These are phyloP conservation scores for Pistacia vera DNA, from an alignment of 345 rosid genomes.

Conservation along the genomic window DNA sequence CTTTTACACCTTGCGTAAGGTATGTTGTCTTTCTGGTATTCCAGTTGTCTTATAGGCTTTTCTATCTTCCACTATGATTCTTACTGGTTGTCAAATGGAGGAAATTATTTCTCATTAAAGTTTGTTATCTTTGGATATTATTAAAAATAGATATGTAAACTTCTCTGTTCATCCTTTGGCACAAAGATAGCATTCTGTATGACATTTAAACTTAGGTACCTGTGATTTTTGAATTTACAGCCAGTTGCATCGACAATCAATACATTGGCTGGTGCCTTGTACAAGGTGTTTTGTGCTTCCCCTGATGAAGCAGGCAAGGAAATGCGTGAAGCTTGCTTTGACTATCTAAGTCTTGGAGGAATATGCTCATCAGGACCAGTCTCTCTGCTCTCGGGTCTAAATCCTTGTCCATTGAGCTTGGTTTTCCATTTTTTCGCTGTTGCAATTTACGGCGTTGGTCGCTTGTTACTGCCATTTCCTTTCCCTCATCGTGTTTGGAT, in stretches of 20 bases:
- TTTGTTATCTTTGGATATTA: neutral
- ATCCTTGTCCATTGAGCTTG: conserved; percentile 45
- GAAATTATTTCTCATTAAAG: neutral
- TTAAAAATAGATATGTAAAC: neutral
- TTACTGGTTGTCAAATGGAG: neutral
- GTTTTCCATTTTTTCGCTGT: conserved; percentile 51
- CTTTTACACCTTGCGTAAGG: conserved; percentile 61
- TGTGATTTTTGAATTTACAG: conserved; percentile 23
- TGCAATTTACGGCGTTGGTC: conserved; percentile 48
- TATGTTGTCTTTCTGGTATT: conserved; percentile 1
- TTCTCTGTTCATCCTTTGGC: neutral
- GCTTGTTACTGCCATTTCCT: conserved; percentile 51
- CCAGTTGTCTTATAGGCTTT: neutral
- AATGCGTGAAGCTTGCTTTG: conserved; percentile 54
- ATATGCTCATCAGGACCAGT: conserved; percentile 41
- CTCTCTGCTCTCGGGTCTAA: conserved; percentile 45
- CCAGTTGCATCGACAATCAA: conserved; percentile 52
- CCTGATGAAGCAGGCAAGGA: conserved; percentile 50
- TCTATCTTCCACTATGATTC: neutral
- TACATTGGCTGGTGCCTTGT: conserved; percentile 49
- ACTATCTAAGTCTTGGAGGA: conserved; percentile 53
- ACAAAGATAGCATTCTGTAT: neutral
- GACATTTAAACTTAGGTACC: conserved; percentile 4
- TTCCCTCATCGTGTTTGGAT: conserved; percentile 49
- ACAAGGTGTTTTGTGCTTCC: conserved; percentile 50